Evolutionary conservation across 768 basidiomycete species (phyloP).

Genomic region (Ephemerocybe angulata): DNA sequence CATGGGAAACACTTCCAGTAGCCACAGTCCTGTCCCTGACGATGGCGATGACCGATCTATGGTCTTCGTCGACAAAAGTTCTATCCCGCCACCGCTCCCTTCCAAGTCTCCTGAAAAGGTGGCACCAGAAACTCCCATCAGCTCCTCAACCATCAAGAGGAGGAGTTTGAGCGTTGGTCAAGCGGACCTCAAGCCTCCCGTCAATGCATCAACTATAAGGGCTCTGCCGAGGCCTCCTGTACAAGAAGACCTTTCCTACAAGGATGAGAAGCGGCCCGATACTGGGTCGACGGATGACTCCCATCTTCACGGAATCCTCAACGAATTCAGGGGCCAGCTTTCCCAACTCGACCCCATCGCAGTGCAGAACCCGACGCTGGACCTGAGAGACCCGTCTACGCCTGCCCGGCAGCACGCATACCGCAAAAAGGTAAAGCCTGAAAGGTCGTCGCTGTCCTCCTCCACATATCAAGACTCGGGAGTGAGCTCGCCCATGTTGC

Average conservation of each 20-base stretch:
- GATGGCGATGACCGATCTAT: conserved; percentile 53
- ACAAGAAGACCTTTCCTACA: not conserved
- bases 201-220: conserved; percentile 33
- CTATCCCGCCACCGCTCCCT: conserved; percentile 33
- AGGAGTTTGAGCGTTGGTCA: conserved; percentile 75
- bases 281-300: conserved; percentile 31
- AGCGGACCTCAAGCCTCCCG: conserved; percentile 48
- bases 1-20: conserved; percentile 3
- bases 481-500: not conserved
- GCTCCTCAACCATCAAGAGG: conserved; percentile 41
- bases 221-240: conserved; percentile 31
- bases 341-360: conserved; percentile 60
- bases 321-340: conserved; percentile 71
- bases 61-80: conserved; percentile 50
- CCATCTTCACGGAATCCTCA: conserved; percentile 59
- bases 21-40: conserved; percentile 33
- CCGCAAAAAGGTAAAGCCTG: conserved; percentile 30
- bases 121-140: conserved; percentile 23
- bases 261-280: conserved; percentile 11
- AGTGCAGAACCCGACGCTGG: conserved; percentile 39
- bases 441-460: conserved; percentile 17
- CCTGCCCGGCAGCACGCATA: conserved; percentile 43
- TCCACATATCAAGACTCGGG: conserved; percentile 2
- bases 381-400: conserved; percentile 63
- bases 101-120: conserved; percentile 29